Evolutionary conservation across 2,329 filamentous ascomycete species (phyloP).

Genomic region (Tricladium varicosporioides): DNA sequence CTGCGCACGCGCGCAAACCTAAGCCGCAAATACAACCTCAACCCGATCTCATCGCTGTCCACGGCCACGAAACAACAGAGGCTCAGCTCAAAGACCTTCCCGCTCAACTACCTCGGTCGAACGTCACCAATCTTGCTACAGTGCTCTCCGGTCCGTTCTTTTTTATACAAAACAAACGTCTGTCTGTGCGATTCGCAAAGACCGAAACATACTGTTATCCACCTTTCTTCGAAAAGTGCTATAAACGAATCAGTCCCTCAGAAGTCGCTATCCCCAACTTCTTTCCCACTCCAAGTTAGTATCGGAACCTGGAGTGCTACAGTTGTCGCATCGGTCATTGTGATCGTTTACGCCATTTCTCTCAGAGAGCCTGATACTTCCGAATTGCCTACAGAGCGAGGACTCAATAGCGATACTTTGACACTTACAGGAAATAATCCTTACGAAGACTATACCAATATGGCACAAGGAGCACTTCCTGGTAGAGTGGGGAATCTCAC

Average conservation of each 20-base stretch:
- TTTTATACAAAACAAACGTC: not conserved
- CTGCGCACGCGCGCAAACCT: not conserved
- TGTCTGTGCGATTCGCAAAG: constrained; percentile 1
- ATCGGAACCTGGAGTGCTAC: constrained; percentile 16
- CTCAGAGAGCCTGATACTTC: not conserved
- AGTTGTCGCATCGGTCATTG: constrained; percentile 11
- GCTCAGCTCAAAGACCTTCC: not conserved
- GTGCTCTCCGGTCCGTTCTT: not conserved
- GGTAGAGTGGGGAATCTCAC: constrained; percentile 86
- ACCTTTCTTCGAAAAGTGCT: not conserved
- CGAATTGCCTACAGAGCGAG: too few species aligned
- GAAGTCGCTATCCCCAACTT: not conserved
- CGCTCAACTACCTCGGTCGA: not conserved
- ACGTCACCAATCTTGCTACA: not conserved
- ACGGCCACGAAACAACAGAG: not conserved
- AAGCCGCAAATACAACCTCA: not conserved
- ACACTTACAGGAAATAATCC: not conserved
- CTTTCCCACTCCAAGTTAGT: constrained; percentile 12
- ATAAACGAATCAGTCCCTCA: not conserved
- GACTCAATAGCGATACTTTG: too few species aligned
- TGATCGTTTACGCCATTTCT: constrained; percentile 16
- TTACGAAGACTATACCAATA: constrained; percentile 26
- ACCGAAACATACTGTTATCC: constrained; percentile 4
- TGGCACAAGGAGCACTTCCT: constrained; percentile 49
- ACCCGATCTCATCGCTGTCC: not conserved